Conservation (phyloP, 164 flowering plant genomes). For the Annona squamosa region DNA sequence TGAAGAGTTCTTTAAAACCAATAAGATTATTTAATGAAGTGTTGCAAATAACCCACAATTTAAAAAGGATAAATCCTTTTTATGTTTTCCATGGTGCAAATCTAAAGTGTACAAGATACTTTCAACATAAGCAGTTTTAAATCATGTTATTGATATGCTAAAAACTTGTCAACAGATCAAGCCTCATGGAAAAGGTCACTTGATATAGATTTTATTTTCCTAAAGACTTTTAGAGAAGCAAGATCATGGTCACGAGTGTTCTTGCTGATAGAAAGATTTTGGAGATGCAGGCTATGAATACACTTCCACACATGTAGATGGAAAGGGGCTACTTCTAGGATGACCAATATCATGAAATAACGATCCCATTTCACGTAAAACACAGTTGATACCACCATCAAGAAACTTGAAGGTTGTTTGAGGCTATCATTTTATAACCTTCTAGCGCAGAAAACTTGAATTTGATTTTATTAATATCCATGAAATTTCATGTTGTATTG, state of each 20-base stretch:
- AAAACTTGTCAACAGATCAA: slow-evolving; percentile 30
- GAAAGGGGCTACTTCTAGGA: no score
- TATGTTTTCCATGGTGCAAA: slow-evolving; percentile 34
- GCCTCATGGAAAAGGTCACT: slow-evolving; percentile 52
- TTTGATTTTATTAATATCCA: no score
- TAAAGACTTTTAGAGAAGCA: not conserved
- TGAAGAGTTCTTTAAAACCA: not conserved
- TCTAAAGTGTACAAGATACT: slow-evolving; percentile 46
- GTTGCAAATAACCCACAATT: not conserved
- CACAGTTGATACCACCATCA: no score
- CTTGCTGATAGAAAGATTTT: slow-evolving; percentile 7
- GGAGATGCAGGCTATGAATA: slow-evolving; percentile 54
- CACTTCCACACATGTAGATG: slow-evolving; percentile 20
- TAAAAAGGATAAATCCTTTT: not conserved
- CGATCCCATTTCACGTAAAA: no score
- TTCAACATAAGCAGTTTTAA: slow-evolving; percentile 48
- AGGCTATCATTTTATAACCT: no score
- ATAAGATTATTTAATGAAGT: not conserved
- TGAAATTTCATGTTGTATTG: no score
- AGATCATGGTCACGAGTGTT: not conserved
- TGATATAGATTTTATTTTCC: slow-evolving; percentile 1
- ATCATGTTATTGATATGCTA: slow-evolving; percentile 38
- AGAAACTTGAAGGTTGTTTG: no score
- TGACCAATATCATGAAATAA: no score
- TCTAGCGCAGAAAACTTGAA: no score